Evolutionary conservation across 2,329 filamentous ascomycete species (phyloP).

Genomic region (Penicillium sp.): DNA sequence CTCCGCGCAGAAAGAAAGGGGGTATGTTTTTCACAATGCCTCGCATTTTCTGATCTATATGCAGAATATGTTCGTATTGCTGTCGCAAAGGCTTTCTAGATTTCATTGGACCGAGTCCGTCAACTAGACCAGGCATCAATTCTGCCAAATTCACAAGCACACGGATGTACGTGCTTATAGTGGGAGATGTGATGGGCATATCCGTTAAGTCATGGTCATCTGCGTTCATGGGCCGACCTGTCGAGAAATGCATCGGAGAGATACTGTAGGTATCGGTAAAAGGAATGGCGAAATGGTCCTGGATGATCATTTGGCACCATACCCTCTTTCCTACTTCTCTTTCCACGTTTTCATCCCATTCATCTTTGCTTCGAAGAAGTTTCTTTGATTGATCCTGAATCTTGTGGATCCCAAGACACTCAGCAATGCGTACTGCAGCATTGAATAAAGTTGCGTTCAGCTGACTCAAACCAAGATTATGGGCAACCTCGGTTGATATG

Average conservation of each 20-base stretch:
- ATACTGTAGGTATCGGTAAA: conserved; percentile 42
- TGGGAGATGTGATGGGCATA: conserved; percentile 18
- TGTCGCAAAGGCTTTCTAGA: conserved; percentile 34
- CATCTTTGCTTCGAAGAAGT: conserved; percentile 14
- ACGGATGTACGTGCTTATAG: conserved; percentile 27
- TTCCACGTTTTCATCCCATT: conserved; percentile 26
- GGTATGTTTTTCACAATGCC: conserved; percentile 34
- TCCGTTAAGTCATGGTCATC: conserved; percentile 33
- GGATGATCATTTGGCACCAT: conserved; percentile 41
- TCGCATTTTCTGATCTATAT: conserved; percentile 36
- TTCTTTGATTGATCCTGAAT: conserved; percentile 19
- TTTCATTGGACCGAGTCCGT: conserved; percentile 35
- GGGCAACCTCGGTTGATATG: conserved; percentile 39
- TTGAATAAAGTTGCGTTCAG: conserved; percentile 37
- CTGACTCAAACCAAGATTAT: conserved; percentile 39
- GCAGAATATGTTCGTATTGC: conserved; percentile 39
- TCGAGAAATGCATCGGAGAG: conserved; percentile 37
- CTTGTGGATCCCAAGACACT: conserved; percentile 30
- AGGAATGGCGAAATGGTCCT: conserved; percentile 38
- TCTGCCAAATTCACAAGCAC: conserved; percentile 33
- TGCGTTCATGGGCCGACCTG: conserved; percentile 34
- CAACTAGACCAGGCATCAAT: conserved; percentile 36
- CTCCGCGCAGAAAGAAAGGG: conserved; percentile 28
- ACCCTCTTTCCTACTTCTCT: conserved; percentile 36
- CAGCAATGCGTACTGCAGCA: conserved; percentile 37